Evolutionary conservation across 495 filamentous ascomycete species (phyloP).

Genomic region (Tuber calosporum): DNA sequence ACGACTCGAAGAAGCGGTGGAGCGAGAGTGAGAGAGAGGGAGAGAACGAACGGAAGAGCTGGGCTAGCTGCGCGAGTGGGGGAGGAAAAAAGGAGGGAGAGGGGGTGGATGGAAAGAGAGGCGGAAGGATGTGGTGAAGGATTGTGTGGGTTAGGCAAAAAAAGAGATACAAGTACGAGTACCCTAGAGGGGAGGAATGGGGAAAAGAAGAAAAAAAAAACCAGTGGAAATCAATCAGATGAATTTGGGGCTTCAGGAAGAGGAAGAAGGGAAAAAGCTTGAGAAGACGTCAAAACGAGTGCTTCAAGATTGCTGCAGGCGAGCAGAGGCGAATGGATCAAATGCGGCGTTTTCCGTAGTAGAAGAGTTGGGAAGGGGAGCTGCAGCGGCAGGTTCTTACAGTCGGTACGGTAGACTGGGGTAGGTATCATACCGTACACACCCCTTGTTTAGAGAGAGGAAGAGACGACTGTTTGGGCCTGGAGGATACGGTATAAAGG

Average conservation of each 20-base stretch:
- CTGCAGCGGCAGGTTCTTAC: constrained; percentile 4
- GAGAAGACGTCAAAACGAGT: constrained; percentile 21
- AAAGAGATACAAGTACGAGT: too few relatives aligned
- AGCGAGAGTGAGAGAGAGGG: constrained; percentile 25
- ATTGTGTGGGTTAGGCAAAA: constrained; percentile 7
- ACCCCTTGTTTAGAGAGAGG: not conserved
- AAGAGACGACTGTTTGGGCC: not conserved
- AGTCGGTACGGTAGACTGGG: too few relatives aligned
- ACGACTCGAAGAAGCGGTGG: constrained; percentile 15
- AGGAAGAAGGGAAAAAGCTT: constrained; percentile 9
- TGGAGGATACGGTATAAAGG: not conserved
- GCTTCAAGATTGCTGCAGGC: constrained; percentile 30
- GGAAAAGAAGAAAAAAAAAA: constrained; percentile 12
- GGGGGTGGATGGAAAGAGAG: constrained; percentile 7
- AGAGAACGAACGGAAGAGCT: constrained; percentile 26
- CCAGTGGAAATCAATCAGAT: constrained; percentile 14
- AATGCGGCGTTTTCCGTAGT: constrained; percentile 31
- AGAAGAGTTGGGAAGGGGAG: constrained; percentile 19
- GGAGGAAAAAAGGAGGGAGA: constrained; percentile 12
- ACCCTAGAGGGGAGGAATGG: constrained; percentile 5
- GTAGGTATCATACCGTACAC: too few relatives aligned
- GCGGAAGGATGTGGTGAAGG: not conserved
- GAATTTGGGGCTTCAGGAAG: constrained; percentile 5
- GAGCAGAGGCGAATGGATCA: constrained; percentile 27
- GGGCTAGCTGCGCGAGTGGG: constrained; percentile 14